Evolutionary conservation across 2,329 filamentous ascomycete species (phyloP).

Genomic region (Colletotrichum navitas): DNA sequence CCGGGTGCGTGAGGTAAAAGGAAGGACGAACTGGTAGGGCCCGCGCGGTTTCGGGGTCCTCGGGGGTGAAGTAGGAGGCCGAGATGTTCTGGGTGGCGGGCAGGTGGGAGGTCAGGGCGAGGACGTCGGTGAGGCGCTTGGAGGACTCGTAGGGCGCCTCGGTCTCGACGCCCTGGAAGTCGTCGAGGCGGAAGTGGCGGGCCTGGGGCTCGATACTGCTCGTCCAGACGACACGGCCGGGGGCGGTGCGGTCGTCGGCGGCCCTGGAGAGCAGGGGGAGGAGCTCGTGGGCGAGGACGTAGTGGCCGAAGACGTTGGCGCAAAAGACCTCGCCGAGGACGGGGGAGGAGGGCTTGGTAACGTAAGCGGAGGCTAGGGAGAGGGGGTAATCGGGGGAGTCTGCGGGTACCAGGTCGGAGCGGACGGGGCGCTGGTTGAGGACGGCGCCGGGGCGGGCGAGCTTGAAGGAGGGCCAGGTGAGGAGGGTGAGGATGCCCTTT

Average conservation of each 20-base stretch:
- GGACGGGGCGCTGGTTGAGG: conserved; percentile 55
- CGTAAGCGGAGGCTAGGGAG: conserved; percentile 24
- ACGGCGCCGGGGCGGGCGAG: conserved; percentile 64
- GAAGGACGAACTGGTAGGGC: conserved; percentile 60
- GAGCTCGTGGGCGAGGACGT: conserved; percentile 85
- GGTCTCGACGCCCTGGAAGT: conserved; percentile 80
- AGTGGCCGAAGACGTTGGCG: conserved; percentile 96
- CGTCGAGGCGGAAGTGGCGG: conserved; percentile 70
- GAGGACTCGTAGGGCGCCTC: conserved; percentile 82
- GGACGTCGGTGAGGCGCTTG: conserved; percentile 88
- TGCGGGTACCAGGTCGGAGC: conserved; percentile 39
- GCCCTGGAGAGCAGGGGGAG: conserved; percentile 76
- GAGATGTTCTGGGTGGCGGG: conserved; percentile 72
- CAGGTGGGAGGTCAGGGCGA: conserved; percentile 79
- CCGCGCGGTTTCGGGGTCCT: conserved; percentile 44
- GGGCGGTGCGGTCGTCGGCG: conserved; percentile 54
- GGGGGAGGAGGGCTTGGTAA: conserved; percentile 65
- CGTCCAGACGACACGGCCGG: conserved; percentile 86
- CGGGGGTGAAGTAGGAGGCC: conserved; percentile 65
- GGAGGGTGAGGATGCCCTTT: conserved; percentile 71
- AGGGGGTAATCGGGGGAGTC: conserved; percentile 32
- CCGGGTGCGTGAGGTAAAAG: conserved; percentile 87
- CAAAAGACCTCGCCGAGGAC: conserved; percentile 85
- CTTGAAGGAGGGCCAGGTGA: conserved; percentile 86
- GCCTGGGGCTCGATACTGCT: conserved; percentile 79